Percentiles rank a stretch among this genome's conserved stretches.
These are phyloP conservation scores for Rheum nobile DNA, from an alignment of 148 eudicot species.

Conservation along the genomic window DNA sequence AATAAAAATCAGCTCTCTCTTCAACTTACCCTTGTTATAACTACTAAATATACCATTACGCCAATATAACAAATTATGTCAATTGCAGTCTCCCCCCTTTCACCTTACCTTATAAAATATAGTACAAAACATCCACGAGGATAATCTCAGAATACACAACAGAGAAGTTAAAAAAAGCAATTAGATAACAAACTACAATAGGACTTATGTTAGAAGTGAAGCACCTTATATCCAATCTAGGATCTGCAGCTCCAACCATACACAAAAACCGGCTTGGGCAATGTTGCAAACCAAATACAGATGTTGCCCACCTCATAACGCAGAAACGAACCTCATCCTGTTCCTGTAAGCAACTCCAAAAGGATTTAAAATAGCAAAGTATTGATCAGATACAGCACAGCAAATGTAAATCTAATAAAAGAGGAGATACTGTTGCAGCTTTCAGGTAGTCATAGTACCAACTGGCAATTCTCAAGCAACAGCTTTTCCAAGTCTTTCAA, in stretches of 20 bases:
- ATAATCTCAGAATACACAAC: background rate
- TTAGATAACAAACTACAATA: background rate
- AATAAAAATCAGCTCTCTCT: background rate
- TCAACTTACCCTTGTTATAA: background rate
- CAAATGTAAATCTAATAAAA: background rate
- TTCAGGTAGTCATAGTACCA: slow-evolving; percentile 31
- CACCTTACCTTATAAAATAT: background rate
- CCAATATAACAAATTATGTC: background rate
- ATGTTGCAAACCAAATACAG: slow-evolving; percentile 71
- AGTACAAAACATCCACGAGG: background rate
- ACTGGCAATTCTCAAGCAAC: slow-evolving; percentile 68
- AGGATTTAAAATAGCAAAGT: background rate
- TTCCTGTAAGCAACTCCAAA: slow-evolving; percentile 35
- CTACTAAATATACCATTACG: background rate
- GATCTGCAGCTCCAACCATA: slow-evolving; percentile 88
- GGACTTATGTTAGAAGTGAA: background rate
- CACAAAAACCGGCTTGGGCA: slow-evolving; percentile 92
- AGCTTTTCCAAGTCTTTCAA: slow-evolving; percentile 70
- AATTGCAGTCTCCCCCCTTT: background rate
- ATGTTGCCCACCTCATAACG: slow-evolving; percentile 95
- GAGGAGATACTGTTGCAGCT: background rate
- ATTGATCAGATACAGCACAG: background rate
- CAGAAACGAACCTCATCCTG: slow-evolving; percentile 93
- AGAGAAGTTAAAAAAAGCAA: background rate
- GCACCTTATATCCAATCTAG: slow-evolving; percentile 88